These are phyloP conservation scores for Incumbomyces delicatus DNA, from an alignment of 2,329 filamentous ascomycete species.

Conservation along the genomic window DNA sequence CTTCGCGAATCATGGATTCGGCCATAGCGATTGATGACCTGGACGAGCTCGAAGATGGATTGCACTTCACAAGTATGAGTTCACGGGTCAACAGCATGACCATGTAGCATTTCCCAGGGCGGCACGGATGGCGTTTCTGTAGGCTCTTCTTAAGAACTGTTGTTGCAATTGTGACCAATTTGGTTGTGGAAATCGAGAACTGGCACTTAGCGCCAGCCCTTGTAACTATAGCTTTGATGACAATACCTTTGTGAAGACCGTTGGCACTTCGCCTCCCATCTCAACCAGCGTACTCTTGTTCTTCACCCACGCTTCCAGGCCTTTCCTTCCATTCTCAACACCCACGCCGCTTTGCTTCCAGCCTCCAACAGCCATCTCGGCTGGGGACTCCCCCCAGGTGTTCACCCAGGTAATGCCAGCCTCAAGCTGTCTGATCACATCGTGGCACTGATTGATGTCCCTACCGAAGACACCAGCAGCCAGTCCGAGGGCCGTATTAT, in stretches of 20 bases:
- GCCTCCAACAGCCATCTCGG: slow-evolving; percentile 85
- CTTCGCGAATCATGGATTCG: slow-evolving; percentile 37
- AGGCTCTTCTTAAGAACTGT: too few species aligned
- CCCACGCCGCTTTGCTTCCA: slow-evolving; percentile 88
- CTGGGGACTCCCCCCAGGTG: slow-evolving; percentile 84
- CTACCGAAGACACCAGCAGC: slow-evolving; percentile 76
- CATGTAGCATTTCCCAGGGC: background rate
- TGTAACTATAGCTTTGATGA: background rate
- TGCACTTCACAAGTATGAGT: slow-evolving; percentile 31
- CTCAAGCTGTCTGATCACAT: slow-evolving; percentile 59
- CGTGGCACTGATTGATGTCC: slow-evolving; percentile 64
- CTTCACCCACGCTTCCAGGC: slow-evolving; percentile 70
- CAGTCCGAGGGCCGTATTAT: slow-evolving; percentile 66
- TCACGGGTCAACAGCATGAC: slow-evolving; percentile 24
- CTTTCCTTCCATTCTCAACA: slow-evolving; percentile 73
- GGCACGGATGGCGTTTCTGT: too few species aligned
- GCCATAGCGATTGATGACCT: slow-evolving; percentile 33
- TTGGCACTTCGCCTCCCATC: slow-evolving; percentile 60
- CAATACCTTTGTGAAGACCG: slow-evolving; percentile 63
- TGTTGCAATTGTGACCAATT: too few species aligned
- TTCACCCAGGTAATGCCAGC: slow-evolving; percentile 90
- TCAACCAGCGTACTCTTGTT: slow-evolving; percentile 86
- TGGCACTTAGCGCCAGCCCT: too few species aligned
- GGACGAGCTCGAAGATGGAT: slow-evolving; percentile 26
- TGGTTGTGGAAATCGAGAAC: too few species aligned